Conservation (phyloP, 164 flowering plant genomes). For the Cinnamomum chago region DNA sequence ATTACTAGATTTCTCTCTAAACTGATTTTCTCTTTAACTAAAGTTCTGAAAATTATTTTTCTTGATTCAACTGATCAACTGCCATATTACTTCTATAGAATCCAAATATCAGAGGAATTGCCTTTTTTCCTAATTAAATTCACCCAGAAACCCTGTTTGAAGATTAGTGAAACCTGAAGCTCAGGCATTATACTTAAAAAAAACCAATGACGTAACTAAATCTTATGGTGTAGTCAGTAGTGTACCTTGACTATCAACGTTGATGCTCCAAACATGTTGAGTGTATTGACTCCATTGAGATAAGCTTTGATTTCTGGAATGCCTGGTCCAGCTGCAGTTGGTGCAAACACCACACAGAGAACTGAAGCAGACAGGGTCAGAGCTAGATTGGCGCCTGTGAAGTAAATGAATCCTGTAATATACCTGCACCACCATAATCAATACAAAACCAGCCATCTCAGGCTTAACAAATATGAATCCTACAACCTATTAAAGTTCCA, state of each 20-base stretch:
- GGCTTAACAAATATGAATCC: conserved; percentile 1
- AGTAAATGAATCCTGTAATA: conserved; percentile 42
- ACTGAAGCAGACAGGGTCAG: conserved; percentile 58
- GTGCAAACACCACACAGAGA: conserved; percentile 71
- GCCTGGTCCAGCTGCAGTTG: conserved; percentile 97
- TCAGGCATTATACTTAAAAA: not conserved
- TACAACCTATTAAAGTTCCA: not conserved
- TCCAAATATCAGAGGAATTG: not conserved
- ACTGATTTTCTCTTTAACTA: no score
- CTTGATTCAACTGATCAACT: not conserved
- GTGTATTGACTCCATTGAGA: conserved; percentile 89
- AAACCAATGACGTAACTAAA: not conserved
- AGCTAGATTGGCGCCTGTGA: conserved; percentile 51
- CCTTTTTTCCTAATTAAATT: no score
- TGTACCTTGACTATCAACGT: conserved; percentile 81
- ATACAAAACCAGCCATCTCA: not conserved
- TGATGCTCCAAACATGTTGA: conserved; percentile 79
- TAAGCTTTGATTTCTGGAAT: conserved; percentile 96
- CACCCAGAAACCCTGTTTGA: no score
- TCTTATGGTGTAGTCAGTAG: not conserved
- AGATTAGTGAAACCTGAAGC: not conserved
- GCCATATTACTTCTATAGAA: not conserved
- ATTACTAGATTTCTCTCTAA: not conserved
- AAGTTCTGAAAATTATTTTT: not conserved
- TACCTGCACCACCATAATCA: conserved; percentile 45